phyloP scores from a whole-genome alignment of 768 basidiomycete genomes.

The Boletus rubroflammeus region DNA sequence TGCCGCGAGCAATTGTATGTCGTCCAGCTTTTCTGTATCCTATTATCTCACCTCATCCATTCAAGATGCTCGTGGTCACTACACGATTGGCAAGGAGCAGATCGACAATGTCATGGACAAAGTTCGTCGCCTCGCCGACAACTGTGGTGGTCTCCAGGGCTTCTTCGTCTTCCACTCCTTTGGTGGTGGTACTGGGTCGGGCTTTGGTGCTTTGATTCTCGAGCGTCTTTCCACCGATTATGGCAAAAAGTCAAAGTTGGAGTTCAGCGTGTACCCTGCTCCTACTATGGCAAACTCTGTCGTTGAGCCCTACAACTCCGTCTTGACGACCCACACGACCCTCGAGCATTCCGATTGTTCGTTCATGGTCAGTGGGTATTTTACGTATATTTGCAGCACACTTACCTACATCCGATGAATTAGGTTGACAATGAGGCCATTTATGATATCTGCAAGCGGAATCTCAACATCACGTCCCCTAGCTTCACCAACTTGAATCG shows the following conservation, averaged over 20 bases:
- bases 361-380: constrained; percentile 72
- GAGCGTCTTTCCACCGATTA: constrained; percentile 96
- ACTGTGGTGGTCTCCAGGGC: constrained; percentile 94
- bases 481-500: constrained; percentile 95
- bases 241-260: constrained; percentile 98
- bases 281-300: constrained; percentile 92
- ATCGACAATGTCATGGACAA: constrained; percentile 97
- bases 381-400: constrained; percentile 2
- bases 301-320: constrained; percentile 97
- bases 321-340: constrained; percentile 96
- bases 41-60: constrained; percentile 2
- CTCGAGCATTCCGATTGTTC: constrained; percentile 99
- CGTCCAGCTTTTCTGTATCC: background rate
- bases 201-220: constrained; percentile 93
- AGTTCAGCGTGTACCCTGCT: constrained; percentile 96
- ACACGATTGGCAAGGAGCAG: constrained; percentile 97
- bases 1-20: constrained; percentile 96
- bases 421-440: constrained; percentile 84
- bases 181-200: constrained; percentile 98
- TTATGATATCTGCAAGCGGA: constrained; percentile 81
- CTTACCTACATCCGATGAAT: constrained; percentile 3
- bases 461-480: constrained; percentile 80
- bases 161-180: constrained; percentile 99
- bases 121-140: constrained; percentile 90
- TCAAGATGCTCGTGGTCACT: constrained; percentile 94